A percentile compares a stretch with the other conserved stretches of the same genome.
These are phyloP conservation scores for Pachyrhizus erosus DNA, from an alignment of 306 rosid genomes.

Conservation along the genomic window DNA sequence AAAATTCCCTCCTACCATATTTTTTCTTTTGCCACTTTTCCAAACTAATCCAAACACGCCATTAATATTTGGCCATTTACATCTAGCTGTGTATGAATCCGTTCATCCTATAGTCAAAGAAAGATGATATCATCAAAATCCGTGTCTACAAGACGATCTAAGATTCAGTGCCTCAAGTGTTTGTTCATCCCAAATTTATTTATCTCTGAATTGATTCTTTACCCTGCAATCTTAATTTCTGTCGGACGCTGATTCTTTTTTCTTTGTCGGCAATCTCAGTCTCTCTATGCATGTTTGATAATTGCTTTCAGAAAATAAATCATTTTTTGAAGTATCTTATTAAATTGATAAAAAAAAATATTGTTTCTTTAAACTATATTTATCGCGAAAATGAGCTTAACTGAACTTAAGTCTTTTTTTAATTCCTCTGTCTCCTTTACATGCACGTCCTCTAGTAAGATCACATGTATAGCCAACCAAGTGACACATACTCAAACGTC, in stretches of 20 bases:
- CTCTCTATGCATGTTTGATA: neutral
- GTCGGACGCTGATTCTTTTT: neutral
- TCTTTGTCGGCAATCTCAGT: neutral
- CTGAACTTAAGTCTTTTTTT: neutral
- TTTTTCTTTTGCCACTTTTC: neutral
- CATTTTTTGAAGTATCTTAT: neutral
- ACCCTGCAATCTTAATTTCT: neutral
- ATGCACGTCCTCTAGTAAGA: neutral
- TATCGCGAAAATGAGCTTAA: neutral
- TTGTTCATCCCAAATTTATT: neutral
- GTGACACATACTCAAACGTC: neutral
- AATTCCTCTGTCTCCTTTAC: neutral
- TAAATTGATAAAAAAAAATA: neutral
- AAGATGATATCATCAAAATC: neutral
- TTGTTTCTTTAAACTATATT: neutral
- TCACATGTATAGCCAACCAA: neutral
- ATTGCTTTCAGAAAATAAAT: neutral
- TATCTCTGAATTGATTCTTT: neutral
- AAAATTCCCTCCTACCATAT: too few relatives aligned
- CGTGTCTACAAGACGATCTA: neutral
- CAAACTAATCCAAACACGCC: neutral
- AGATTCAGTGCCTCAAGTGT: neutral
- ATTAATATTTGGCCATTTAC: neutral
- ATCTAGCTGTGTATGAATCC: neutral
- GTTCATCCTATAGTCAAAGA: neutral